Percentiles rank a stretch among this genome's conserved stretches.
These are phyloP conservation scores for Ascochyta viciae-villosae DNA, from an alignment of 2,329 filamentous ascomycete species.

Conservation along the genomic window DNA sequence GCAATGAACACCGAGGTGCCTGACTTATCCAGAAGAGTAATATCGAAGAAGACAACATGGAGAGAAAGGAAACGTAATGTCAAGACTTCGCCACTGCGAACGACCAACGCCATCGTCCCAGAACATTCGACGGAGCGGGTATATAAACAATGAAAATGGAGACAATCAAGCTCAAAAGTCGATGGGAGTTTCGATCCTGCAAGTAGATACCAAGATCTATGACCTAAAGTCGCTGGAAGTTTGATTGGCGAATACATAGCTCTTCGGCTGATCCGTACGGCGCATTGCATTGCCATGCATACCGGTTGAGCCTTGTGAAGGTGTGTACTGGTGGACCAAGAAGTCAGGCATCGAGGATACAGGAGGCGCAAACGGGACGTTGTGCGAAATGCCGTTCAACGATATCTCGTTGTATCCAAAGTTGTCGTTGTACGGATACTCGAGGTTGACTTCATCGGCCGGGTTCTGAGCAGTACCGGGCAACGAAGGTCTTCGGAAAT, in stretches of 20 bases:
- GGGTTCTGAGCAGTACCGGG: conserved; percentile 39
- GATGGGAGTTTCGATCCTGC: not conserved
- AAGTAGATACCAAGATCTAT: not conserved
- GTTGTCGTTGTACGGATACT: conserved; percentile 33
- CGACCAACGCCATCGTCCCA: not conserved
- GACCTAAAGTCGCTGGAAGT: conserved; percentile 52
- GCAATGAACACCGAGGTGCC: not conserved
- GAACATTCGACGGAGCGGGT: not conserved
- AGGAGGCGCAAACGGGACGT: conserved; percentile 44
- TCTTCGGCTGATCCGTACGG: conserved; percentile 50
- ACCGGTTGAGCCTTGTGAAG: conserved; percentile 50
- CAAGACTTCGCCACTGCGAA: not conserved
- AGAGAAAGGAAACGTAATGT: not conserved
- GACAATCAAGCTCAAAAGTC: not conserved
- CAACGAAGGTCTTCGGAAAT: conserved; percentile 47
- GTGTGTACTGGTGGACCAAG: conserved; percentile 57
- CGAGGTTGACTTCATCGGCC: conserved; percentile 31
- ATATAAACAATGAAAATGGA: conserved; percentile 1
- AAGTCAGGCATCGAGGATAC: conserved; percentile 47
- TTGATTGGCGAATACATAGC: conserved; percentile 58
- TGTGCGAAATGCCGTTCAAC: conserved; percentile 39
- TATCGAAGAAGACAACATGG: conserved; percentile 1
- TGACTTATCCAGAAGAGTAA: not conserved
- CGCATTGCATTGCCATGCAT: conserved; percentile 37
- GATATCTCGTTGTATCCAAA: conserved; percentile 42